Base-by-base conservation (phyloP, 306 rosid species). In the Abrus pulchellus region DNA sequence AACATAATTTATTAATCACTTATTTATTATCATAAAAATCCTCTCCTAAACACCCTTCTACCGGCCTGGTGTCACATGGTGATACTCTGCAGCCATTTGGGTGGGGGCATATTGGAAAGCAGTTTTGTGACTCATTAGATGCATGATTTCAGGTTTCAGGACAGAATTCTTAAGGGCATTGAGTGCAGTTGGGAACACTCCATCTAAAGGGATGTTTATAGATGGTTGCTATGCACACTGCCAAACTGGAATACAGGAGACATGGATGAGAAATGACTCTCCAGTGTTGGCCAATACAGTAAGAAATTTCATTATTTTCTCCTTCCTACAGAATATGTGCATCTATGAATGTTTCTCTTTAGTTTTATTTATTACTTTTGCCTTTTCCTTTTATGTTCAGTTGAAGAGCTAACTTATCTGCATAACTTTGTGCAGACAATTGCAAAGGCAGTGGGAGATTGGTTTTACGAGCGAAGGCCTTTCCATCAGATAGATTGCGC, bases 141-240 rank as follows among this genome's bases (percentile, higher is more conserved):
- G 54, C 47, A 38, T 59, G 78, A 41, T 47, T 76, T 72, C 90
- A 94, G 97, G 70, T 41, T 94, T 92, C 84, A 90, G 99, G 87
- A 8, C 28, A 59, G 85, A 93, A 30, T 95, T 95, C 81, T 80
- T 93, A 77, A 87, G 59, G 61, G 97, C 96, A 70, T 12, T 91
- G 56, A 82, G 74, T 38, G 92, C 57, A 7, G 20, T 82, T 41
- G 71, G 73, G 3, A 44, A 11, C 82, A 57, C 90, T 62, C 55
- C 87, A 49, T 76, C 89, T 1, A 89, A 84, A 47, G 98, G 97
- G 68, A 30, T 85, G 82, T 95, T 93, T 48, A 86, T 93, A 69
- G 98, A 93, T 57, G 83, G 91, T 55, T 95, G 99, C 87, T 95
- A 93, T 80, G 90, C 97, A 3, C 99, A 95, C 85, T 93, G 99